Conservation (phyloP, 2,329 filamentous ascomycete species). For the Stylonectria norvegica region DNA sequence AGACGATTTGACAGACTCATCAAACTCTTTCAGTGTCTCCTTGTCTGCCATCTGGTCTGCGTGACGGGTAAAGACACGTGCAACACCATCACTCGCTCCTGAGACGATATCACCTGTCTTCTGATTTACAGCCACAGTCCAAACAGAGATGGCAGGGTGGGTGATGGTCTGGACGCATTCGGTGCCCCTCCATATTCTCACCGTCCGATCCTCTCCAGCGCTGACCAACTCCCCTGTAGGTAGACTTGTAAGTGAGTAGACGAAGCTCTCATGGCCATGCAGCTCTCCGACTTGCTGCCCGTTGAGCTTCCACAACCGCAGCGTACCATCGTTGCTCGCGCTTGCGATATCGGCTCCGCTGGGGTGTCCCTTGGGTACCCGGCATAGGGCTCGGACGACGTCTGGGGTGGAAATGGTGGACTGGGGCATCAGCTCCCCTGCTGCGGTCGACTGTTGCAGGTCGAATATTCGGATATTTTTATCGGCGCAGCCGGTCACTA, state of each 20-base stretch:
- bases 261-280: conserved; percentile 88
- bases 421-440: conserved; percentile 48
- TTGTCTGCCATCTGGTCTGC: conserved; percentile 66
- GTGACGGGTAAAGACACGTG: conserved; percentile 78
- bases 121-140: conserved; percentile 79
- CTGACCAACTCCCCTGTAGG: conserved; percentile 87
- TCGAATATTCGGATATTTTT: conserved; percentile 83
- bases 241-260: conserved; percentile 77
- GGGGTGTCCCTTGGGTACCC: conserved; percentile 69
- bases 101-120: conserved; percentile 91
- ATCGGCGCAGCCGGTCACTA: conserved; percentile 92
- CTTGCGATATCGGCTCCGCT: conserved; percentile 91
- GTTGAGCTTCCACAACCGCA: conserved; percentile 80
- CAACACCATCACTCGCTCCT: conserved; percentile 82
- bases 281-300: conserved; percentile 75
- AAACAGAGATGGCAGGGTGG: conserved; percentile 94
- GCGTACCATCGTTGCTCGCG: conserved; percentile 86
- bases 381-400: conserved; percentile 84
- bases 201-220: conserved; percentile 89
- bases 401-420: conserved; percentile 66
- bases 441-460: conserved; percentile 57
- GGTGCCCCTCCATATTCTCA: conserved; percentile 79
- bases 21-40: conserved; percentile 68
- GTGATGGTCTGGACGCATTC: conserved; percentile 94
- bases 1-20: conserved; percentile 76